Evolutionary conservation across 805 yeast species (phyloP).

Genomic region (Priceomyces haplophilus): DNA sequence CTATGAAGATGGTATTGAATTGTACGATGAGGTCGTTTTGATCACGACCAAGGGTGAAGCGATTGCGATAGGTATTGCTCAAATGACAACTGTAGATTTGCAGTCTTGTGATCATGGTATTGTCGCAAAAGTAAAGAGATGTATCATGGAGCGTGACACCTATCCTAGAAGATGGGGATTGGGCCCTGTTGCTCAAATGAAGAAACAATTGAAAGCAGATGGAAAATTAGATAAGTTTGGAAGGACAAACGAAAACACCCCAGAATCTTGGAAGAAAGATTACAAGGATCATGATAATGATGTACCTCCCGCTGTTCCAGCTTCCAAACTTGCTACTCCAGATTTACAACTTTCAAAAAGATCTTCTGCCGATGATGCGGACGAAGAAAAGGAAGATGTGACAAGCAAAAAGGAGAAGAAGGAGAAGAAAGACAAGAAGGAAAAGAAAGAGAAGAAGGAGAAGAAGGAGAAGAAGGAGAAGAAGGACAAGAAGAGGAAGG

Average conservation of each 20-base stretch:
- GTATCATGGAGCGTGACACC: constrained; percentile 99
- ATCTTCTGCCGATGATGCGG: constrained; percentile 25
- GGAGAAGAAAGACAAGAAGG: constrained; percentile 55
- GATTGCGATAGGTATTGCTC: constrained; percentile 96
- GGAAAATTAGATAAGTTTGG: constrained; percentile 97
- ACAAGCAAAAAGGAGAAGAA: constrained; percentile 56
- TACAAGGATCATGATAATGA: constrained; percentile 69
- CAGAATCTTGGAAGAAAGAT: constrained; percentile 83
- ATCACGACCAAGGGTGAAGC: constrained; percentile 99
- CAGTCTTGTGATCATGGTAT: constrained; percentile 98
- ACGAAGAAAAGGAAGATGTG: constrained; percentile 29
- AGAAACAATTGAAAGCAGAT: constrained; percentile 95
- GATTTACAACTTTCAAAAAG: constrained; percentile 48
- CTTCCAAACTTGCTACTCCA: constrained; percentile 47
- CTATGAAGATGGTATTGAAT: constrained; percentile 95
- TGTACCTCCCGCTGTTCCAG: constrained; percentile 59
- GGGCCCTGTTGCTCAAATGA: constrained; percentile 97
- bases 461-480: constrained; percentile 45
- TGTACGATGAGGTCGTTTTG: constrained; percentile 95
- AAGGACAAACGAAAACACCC: constrained; percentile 89
- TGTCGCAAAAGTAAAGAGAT: constrained; percentile 97
- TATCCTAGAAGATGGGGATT: constrained; percentile 99
- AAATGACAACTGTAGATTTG: constrained; percentile 96
- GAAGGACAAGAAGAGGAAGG: constrained; percentile 16
- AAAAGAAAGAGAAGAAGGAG: constrained; percentile 27